Evolutionary conservation across 257 asterid genomes (phyloP).

Genomic region (Plantago major): DNA sequence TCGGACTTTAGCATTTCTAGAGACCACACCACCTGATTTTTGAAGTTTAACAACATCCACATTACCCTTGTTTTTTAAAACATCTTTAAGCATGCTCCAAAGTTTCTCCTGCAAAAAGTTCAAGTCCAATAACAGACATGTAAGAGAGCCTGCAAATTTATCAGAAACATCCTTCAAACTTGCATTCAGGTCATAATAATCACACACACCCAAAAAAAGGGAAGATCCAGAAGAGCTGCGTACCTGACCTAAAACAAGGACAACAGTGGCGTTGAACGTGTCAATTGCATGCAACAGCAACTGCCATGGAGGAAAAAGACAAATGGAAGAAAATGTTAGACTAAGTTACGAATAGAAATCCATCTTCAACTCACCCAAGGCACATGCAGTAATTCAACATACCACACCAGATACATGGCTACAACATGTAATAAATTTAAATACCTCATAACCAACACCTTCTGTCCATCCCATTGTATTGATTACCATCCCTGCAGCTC

Average conservation of each 20-base stretch:
- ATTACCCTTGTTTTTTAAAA: slow-evolving; percentile 59
- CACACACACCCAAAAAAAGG: slow-evolving; percentile 3
- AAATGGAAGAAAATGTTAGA: slow-evolving; percentile 1
- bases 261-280: slow-evolving; percentile 71
- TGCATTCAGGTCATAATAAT: slow-evolving; percentile 15
- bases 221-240: slow-evolving; percentile 16
- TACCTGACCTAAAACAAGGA: slow-evolving; percentile 98
- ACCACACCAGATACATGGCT: slow-evolving; percentile 4
- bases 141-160: slow-evolving; percentile 9
- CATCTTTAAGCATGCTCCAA: slow-evolving; percentile 96
- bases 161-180: slow-evolving; percentile 4
- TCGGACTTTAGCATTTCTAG: slow-evolving; percentile 90
- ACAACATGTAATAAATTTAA: slow-evolving; percentile 1
- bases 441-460: slow-evolving; percentile 95
- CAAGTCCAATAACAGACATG: background rate
- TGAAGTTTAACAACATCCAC: slow-evolving; percentile 99
- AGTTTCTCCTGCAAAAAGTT: slow-evolving; percentile 71
- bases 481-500: slow-evolving; percentile 95
- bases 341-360: background rate
- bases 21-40: slow-evolving; percentile 96
- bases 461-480: slow-evolving; percentile 99
- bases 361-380: slow-evolving; percentile 8
- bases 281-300: slow-evolving; percentile 92
- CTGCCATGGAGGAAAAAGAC: slow-evolving; percentile 36
- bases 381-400: background rate